Base-by-base conservation (phyloP, 495 filamentous ascomycete species). In the Aspergillus ostianus region DNA sequence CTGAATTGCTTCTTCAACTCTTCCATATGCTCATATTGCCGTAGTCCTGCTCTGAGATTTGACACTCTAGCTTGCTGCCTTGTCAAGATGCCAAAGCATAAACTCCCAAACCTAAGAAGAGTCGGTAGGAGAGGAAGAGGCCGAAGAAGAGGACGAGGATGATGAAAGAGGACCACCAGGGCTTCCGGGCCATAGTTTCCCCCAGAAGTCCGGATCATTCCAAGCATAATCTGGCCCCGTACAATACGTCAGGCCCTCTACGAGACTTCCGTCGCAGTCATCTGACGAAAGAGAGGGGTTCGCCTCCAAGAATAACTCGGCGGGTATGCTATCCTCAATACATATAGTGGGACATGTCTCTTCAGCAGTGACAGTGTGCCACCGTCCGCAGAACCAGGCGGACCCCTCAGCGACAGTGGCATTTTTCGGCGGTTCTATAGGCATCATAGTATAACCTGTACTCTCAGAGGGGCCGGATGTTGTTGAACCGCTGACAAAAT, bases 341-440 rank as follows among this genome's bases (percentile, higher is more conserved):
- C 57, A 63, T 18, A 66, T 60, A 45, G 48, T 46, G 4, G 45
- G 32, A 41, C 57, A 67, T 10, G 60, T 60, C 41, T 67, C 64
- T 12, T 51, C 46, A 2, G 47, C 54, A 20, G 18, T 21, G 23
- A 27, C 49, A 17, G 49, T 51, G 49, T 51, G 49, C 18, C 20
- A 51, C 21, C 8, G 6, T 12, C 49, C 49, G 21, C 49, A 51
- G 21, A 51, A 51, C 49, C 49, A 51, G 49, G 49, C 4, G 6
- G 49, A 26, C 20, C 49, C 49, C 20, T 51, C 23, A 10, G 49
- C 49, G 13, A 51, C 18, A 20, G 49, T 51, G 6, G 49, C 18
- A 13, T 26, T 26, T 5, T 51, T 18, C 8, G 49, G 49, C 23
- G 19, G 49, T 0, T 26, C 20, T 7, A 26, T 27, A 21, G 19